A percentile compares a stretch with the other conserved stretches of the same genome.
Conservation (phyloP, 768 basidiomycete genomes). For the Russula ochroleuca region DNA sequence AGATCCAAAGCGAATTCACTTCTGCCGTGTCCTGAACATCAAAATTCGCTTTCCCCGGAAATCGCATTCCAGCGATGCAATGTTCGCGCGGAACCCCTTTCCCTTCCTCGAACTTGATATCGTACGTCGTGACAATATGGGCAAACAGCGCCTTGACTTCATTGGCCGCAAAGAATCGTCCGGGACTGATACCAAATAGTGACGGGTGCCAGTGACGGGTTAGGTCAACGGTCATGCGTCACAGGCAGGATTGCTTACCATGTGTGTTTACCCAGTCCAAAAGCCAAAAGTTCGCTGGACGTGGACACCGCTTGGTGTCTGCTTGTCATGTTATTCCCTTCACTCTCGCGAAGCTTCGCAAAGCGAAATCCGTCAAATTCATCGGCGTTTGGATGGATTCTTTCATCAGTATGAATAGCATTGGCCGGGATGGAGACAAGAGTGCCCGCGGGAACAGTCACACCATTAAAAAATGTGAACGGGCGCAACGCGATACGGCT, state of each 20-base stretch:
- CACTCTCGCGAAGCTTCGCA: conserved; percentile 30
- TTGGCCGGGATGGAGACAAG: too few relatives aligned
- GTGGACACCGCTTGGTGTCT: too few relatives aligned
- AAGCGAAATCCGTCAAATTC: conserved; percentile 43
- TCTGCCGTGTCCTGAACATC: too few relatives aligned
- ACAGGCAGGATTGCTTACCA: too few relatives aligned
- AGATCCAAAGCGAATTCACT: too few relatives aligned
- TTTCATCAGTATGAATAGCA: too few relatives aligned
- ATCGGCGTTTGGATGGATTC: conserved; percentile 32
- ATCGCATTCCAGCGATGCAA: too few relatives aligned
- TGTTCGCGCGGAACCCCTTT: neutral
- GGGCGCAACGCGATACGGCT: conserved; percentile 30
- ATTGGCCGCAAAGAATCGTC: neutral
- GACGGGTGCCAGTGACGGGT: too few relatives aligned
- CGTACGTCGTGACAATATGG: neutral
- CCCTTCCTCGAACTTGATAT: neutral
- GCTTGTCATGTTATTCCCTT: conserved; percentile 10
- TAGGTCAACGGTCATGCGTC: too few relatives aligned
- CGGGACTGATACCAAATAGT: neutral
- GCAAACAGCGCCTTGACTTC: neutral
- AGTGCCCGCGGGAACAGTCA: too few relatives aligned
- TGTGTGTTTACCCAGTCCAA: neutral
- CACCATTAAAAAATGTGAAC: too few relatives aligned
- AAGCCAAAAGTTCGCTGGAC: neutral
- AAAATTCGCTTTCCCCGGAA: neutral